phyloP scores from a whole-genome alignment of 2,329 filamentous ascomycete genomes.

The Paecilomyces fulvus region DNA sequence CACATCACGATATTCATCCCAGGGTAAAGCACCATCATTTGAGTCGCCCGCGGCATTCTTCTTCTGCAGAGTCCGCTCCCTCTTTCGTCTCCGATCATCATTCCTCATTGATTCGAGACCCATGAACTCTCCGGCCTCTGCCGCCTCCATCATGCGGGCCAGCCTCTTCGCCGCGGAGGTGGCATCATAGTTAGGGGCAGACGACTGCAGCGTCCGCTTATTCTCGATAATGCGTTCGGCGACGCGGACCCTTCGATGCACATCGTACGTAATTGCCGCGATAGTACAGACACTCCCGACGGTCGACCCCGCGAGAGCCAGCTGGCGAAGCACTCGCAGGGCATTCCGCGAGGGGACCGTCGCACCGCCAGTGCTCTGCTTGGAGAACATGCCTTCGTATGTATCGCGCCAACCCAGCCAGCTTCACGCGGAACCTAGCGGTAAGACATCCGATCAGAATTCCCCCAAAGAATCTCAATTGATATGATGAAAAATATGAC shows the following conservation, averaged over 20 bases:
- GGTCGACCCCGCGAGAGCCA: constrained; percentile 22
- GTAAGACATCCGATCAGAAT: background rate
- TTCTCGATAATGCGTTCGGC: constrained; percentile 37
- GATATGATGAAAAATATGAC: background rate
- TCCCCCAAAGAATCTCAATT: background rate
- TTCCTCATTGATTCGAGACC: constrained; percentile 29
- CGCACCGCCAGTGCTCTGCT: constrained; percentile 17
- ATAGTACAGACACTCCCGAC: constrained; percentile 34
- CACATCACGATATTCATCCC: background rate
- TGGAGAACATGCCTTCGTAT: constrained; percentile 23
- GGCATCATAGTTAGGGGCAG: constrained; percentile 35
- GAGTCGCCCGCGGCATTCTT: background rate
- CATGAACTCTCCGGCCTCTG: constrained; percentile 35
- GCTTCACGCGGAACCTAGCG: background rate
- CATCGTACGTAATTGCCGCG: constrained; percentile 34
- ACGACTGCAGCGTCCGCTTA: constrained; percentile 33
- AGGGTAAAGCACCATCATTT: background rate
- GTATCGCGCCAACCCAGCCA: constrained; percentile 19
- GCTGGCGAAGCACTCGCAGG: constrained; percentile 32
- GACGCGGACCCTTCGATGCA: constrained; percentile 30
- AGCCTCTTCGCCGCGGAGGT: constrained; percentile 27
- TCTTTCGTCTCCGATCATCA: constrained; percentile 6
- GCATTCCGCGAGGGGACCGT: constrained; percentile 37
- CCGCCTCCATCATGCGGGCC: constrained; percentile 35
- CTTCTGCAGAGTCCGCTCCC: background rate